Base-by-base conservation (phyloP, 1,284 basidiomycete genomes). In the Microbotryum silenes-acaulis region DNA sequence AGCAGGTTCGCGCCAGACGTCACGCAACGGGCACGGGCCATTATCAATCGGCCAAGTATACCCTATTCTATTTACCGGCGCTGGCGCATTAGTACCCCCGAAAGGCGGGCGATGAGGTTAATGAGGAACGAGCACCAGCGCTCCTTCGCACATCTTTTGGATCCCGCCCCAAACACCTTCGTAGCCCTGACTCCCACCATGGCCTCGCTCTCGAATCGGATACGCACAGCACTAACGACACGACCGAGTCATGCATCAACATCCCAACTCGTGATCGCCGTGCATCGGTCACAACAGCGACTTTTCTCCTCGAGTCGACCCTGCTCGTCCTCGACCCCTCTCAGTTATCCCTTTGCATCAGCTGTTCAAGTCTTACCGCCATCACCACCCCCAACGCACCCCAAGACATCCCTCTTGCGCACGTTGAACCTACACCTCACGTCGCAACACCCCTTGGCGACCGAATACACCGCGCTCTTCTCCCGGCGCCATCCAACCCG, bases 401-500 rank as follows among this genome's bases (percentile, higher is more conserved):
- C 42, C 5, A 37, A 27, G 7, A 51, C 52, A 37, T 67, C 65
- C 23, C 65, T 69, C 57, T 49, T 69, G 9, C 59, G 65, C 21
- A 65, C 65, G 10, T 51, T 69, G 42, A 69, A 69, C 60, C 46
- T 50, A n/a, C 61, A 65, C 60, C 54, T 69, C 25, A 63, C 61
- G 12, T 57, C 65, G 16, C 61, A 63, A 42, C 63, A 64, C 50
- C 57, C 66, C 7, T 33, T 37, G 31, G 50, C 61, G 9, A 8
- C 27, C 20, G 4, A 29, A 4, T 67, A 59, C 65, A 49, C 53
- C 47, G 54, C 53, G 20, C 54, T 67, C 46, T 93, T 94, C 76
- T 83, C 84, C 42, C 80, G 85, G 61, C 79, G 81, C 52, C 83
- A 85, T 62, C 81, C 82, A 1, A 78, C 83, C 52, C 82, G 87